Base-by-base conservation (phyloP, 257 asterid genomes). In the Eustoma russellianum region DNA sequence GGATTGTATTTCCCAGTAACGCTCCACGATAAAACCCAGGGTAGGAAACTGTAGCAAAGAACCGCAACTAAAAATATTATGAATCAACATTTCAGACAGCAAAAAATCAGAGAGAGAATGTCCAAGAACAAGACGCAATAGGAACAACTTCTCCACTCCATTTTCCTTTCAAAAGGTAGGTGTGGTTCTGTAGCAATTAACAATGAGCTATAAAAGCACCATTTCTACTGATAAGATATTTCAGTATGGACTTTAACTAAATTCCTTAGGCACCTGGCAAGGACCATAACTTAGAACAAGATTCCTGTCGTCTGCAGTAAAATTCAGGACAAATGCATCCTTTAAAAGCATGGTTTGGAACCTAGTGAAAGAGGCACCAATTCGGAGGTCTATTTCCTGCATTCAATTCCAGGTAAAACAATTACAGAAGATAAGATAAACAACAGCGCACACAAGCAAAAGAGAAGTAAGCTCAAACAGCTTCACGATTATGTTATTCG, bases 351-450 rank as follows among this genome's bases (percentile, higher is more conserved):
- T 79, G 19, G 98, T 92, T 71, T 92, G 98, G 66, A 92, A 92
- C 66, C 98, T 83, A 53, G 98, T 88, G 79, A 92, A 92, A 66
- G 98, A 85, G 63, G 98, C 98, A 44, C 98, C 97, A 1, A 92
- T 92, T 17, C 98, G 83, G 54, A 92, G 95, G 78, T 92, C 98
- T 67, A 92, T 85, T 81, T 92, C 98, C 98, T 91, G 82, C 80
- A 78, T 17, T 63, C 33, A 53, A n/a, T 57, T 62, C 49, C 48
- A 50, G 45, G 63, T 51, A 58, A 52, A 47, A 50, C 40, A 46
- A 55, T 52, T 49, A 54, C 35, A 60, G 56, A n/a, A 55, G 10
- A 53, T 47, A 17, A 2, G 11, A 19, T 18, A 19, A 50, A 64
- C 43, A 17, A 41, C 10, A 24, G 30, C 3, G n/a, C 41, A 6